These are phyloP conservation scores for Adiantum capillusveneris DNA, from an alignment of 75 land plant genomes.

Conservation along the genomic window DNA sequence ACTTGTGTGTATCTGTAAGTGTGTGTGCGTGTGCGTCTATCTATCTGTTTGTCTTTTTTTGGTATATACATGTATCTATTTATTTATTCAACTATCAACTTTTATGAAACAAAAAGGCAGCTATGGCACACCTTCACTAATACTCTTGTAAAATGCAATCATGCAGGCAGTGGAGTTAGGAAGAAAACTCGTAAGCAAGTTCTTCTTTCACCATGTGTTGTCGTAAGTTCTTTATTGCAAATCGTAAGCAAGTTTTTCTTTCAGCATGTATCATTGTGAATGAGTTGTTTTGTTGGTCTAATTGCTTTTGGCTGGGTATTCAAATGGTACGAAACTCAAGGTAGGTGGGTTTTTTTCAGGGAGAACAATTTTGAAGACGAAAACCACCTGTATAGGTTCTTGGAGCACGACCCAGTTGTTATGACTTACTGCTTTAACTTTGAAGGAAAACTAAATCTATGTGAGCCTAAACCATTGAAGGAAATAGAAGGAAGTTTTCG, in stretches of 20 bases:
- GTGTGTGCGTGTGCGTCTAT: too few relatives aligned
- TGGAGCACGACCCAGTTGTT: conserved; percentile 70
- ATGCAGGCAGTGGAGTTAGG: conserved; percentile 69
- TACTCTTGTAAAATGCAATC: not conserved
- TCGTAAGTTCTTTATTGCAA: conserved; percentile 22
- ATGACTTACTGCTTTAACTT: conserved; percentile 51
- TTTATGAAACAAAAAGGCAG: too few relatives aligned
- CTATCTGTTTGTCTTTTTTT: too few relatives aligned
- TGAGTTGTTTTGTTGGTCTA: not conserved
- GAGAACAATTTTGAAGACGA: conserved; percentile 70
- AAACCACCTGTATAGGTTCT: conserved; percentile 63
- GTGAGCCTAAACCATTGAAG: conserved; percentile 47
- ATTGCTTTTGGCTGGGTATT: not conserved
- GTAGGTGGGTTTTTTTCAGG: too few relatives aligned
- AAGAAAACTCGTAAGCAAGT: conserved; percentile 51
- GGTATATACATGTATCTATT: too few relatives aligned
- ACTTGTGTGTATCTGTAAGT: too few relatives aligned
- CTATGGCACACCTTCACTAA: too few relatives aligned
- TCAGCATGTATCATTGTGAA: not conserved
- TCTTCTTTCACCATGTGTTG: conserved; percentile 65
- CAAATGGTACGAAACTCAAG: too few relatives aligned
- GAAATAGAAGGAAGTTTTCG: conserved; percentile 35
- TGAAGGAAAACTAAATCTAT: conserved; percentile 41
- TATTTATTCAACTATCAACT: too few relatives aligned
- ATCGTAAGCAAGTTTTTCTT: not conserved